Conservation (phyloP, 2,329 filamentous ascomycete genomes). For the Colletotrichum sp. region DNA sequence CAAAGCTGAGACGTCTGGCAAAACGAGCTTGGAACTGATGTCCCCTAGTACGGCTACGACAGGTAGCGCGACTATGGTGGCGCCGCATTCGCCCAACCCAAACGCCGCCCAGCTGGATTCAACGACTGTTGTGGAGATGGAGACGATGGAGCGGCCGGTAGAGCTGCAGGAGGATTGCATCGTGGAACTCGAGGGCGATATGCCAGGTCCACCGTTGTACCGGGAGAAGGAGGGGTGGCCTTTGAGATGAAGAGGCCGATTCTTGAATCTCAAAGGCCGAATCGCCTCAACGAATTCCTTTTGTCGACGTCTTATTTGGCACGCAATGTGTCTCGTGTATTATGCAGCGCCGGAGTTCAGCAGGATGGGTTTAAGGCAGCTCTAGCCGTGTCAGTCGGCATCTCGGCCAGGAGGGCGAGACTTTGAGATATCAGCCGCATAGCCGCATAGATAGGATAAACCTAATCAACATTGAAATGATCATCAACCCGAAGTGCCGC, state of each 20-base stretch:
- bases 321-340: not conserved
- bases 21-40: not conserved
- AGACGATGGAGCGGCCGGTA: conserved; percentile 13
- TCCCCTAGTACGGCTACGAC: conserved; percentile 8
- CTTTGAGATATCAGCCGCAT: not conserved
- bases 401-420: not conserved
- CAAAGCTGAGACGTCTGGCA: not conserved
- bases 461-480: not conserved
- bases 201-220: conserved; percentile 16
- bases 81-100: not conserved
- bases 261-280: not conserved
- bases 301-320: not conserved
- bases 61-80: not conserved
- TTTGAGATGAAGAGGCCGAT: not conserved
- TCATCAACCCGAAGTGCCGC: not conserved
- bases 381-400: not conserved
- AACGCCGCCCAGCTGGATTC: conserved; percentile 10
- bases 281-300: not conserved
- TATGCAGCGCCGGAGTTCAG: conserved; percentile 12
- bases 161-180: conserved; percentile 8
- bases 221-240: conserved; percentile 17
- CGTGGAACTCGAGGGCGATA: conserved; percentile 15
- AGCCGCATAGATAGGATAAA: not conserved
- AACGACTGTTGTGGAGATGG: conserved; percentile 12
- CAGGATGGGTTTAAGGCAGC: not conserved